phyloP scores from a whole-genome alignment of 2,329 filamentous ascomycete species.

The Colletotrichum noveboracense region DNA sequence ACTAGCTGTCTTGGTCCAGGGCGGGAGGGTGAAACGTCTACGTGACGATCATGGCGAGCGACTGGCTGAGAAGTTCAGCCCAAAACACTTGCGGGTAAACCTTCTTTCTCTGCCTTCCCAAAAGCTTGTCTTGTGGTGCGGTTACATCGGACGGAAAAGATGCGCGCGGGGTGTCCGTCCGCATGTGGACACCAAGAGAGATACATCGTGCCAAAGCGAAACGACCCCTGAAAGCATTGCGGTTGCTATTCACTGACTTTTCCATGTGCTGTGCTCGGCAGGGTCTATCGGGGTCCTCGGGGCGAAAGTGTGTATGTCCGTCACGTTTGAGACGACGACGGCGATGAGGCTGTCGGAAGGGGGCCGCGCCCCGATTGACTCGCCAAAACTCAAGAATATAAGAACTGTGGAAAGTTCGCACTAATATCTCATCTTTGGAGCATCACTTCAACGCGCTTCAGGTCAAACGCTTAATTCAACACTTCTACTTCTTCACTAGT shows the following conservation, averaged over 20 bases:
- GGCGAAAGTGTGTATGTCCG: background rate
- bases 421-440: fast-evolving
- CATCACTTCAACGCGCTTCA: background rate
- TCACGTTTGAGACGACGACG: conserved; percentile 7
- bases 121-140: background rate
- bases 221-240: background rate
- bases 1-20: background rate
- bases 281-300: background rate
- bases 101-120: background rate
- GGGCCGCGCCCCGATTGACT: background rate
- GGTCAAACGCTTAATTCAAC: background rate
- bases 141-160: background rate
- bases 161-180: background rate
- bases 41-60: background rate
- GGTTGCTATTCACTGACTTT: background rate
- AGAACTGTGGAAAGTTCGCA: background rate
- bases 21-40: background rate
- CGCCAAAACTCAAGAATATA: background rate
- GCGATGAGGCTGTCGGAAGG: background rate
- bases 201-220: background rate
- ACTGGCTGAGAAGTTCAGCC: conserved; percentile 2
- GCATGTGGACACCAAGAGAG: background rate
- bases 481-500: background rate
- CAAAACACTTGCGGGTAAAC: conserved; percentile 5
- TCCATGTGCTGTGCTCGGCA: background rate